Evolutionary conservation across 176 grass and related monocot genomes (phyloP).

Genomic region (Musa schizocarpa): DNA sequence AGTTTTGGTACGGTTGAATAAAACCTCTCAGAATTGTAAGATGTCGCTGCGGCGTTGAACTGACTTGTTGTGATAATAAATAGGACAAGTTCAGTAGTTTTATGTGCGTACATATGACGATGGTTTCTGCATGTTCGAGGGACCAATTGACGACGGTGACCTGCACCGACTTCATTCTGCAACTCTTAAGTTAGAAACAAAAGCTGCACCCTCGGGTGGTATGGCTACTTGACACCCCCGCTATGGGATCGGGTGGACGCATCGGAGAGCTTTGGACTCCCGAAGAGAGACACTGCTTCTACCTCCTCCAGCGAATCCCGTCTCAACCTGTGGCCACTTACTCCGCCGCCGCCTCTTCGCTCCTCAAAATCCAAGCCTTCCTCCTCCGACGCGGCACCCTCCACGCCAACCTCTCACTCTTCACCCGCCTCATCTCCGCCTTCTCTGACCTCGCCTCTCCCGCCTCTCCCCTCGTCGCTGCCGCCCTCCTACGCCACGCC

Average conservation of each 20-base stretch:
- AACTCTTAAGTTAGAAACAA: too few relatives aligned
- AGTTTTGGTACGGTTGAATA: too few relatives aligned
- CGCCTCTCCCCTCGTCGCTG: background rate
- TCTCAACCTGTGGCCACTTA: background rate
- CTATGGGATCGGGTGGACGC: background rate
- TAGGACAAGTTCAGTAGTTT: too few relatives aligned
- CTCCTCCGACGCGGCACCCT: conserved; percentile 17
- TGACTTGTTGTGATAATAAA: too few relatives aligned
- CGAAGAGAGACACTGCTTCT: conserved; percentile 16
- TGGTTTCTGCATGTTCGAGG: too few relatives aligned
- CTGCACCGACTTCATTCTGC: too few relatives aligned
- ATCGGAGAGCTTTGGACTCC: conserved; percentile 12
- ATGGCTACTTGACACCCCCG: background rate
- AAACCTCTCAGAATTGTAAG: too few relatives aligned
- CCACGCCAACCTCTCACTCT: conserved; percentile 16
- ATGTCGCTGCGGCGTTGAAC: too few relatives aligned
- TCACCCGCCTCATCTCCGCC: conserved; percentile 21
- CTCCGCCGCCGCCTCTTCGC: background rate
- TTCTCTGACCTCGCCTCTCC: conserved; percentile 14
- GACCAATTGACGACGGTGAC: too few relatives aligned
- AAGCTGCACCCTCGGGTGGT: too few relatives aligned
- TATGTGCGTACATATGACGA: too few relatives aligned
- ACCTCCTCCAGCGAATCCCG: conserved; percentile 6
- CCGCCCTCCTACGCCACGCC: background rate
- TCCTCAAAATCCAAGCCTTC: conserved; percentile 23